These are phyloP conservation scores for Hordeum vulgare DNA, from an alignment of 176 grass and related monocot species.

Conservation along the genomic window MorexV3_pseudomolecules_assembly NC_058521.1:66188532-66189031, in stretches of 20 bases:
- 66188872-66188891: neutral
- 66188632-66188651: constrained; percentile 7
- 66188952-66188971: neutral
- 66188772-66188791: too few species aligned
- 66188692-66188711: too few species aligned
- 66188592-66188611: neutral
- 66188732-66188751: too few species aligned
- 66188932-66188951: neutral
- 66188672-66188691: too few species aligned
- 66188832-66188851: neutral
- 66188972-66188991: neutral
- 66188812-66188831: neutral
- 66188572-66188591: neutral
- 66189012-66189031: neutral
- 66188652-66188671: too few species aligned
- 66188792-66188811: neutral
- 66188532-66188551: neutral
- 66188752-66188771: too few species aligned
- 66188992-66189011: neutral
- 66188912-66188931: neutral
- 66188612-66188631: neutral
- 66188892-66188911: neutral
- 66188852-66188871: neutral
- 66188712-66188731: too few species aligned
- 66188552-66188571: neutral